Conservation (phyloP, 2,329 filamentous ascomycete genomes). For the Mycosphaerelloides madeirae region DNA sequence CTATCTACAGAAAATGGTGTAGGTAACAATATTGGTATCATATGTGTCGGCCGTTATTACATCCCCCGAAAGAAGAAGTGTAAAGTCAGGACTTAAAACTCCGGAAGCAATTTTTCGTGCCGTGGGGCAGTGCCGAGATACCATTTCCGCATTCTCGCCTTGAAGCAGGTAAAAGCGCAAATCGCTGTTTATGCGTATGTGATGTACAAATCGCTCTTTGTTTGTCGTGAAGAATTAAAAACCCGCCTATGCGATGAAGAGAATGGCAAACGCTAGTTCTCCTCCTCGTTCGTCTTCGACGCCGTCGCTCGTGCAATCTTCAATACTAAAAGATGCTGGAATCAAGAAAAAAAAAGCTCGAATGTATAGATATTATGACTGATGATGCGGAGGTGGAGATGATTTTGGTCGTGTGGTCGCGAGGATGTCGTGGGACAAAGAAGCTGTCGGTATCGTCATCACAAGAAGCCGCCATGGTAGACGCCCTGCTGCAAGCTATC, state of each 20-base stretch:
- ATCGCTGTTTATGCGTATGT: not conserved
- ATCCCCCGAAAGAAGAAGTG: too few species aligned
- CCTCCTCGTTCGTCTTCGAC: not conserved
- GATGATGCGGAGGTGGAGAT: not conserved
- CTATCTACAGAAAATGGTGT: too few species aligned
- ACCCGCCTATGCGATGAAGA: not conserved
- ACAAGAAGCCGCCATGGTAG: conserved; percentile 29
- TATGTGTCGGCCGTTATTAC: too few species aligned
- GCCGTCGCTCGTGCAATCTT: conserved; percentile 16
- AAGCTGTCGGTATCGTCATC: too few species aligned
- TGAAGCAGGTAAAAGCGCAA: not conserved
- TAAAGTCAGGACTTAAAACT: too few species aligned
- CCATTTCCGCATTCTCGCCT: not conserved
- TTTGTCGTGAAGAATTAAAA: not conserved
- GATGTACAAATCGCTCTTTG: conserved; percentile 1
- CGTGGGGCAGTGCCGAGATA: conserved; percentile 2
- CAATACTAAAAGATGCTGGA: conserved; percentile 1
- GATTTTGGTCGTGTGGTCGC: too few species aligned
- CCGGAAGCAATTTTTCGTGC: not conserved
- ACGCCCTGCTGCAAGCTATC: conserved; percentile 43
- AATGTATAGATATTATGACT: too few species aligned
- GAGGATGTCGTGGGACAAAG: too few species aligned
- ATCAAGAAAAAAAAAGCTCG: not conserved
- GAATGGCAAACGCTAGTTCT: not conserved
- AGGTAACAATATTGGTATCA: too few species aligned